Conservation (phyloP, 2,329 filamentous ascomycete genomes). For the Fusarium nurragi region DNA sequence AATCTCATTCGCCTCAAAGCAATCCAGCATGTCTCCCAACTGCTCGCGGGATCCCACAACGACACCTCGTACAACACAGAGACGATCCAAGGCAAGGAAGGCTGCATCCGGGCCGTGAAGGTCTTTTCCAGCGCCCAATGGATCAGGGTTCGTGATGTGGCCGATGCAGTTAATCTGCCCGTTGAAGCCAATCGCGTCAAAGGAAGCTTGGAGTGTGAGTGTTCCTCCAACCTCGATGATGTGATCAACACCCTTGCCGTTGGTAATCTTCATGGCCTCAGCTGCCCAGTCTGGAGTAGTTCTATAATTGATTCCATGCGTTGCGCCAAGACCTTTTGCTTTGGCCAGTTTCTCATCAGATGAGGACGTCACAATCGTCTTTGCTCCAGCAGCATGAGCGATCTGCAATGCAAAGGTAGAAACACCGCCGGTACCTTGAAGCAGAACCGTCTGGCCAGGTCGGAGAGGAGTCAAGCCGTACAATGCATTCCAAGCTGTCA, state of each 20-base stretch:
- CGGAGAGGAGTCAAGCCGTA: not conserved
- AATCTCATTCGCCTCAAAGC: slow-evolving; percentile 19
- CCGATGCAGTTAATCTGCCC: not conserved
- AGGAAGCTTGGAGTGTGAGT: not conserved
- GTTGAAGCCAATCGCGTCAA: not conserved
- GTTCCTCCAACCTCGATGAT: not conserved
- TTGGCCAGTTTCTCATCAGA: not conserved
- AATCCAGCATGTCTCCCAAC: slow-evolving; percentile 23
- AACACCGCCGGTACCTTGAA: not conserved
- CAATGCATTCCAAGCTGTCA: not conserved
- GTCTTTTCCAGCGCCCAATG: not conserved
- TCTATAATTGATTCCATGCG: not conserved
- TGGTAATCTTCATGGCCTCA: not conserved
- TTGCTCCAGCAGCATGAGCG: not conserved
- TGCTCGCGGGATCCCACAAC: slow-evolving; percentile 29
- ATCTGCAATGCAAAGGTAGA: not conserved
- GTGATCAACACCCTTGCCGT: not conserved
- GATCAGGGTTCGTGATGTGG: not conserved
- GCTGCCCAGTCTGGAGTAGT: not conserved
- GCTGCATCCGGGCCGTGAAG: slow-evolving; percentile 6
- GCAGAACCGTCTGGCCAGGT: not conserved
- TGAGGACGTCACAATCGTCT: not conserved
- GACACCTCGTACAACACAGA: slow-evolving; percentile 19
- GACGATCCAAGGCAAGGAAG: slow-evolving; percentile 16
- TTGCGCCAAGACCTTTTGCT: not conserved